A percentile compares a stretch with the other conserved stretches of the same genome.
phyloP scores from a whole-genome alignment of 169 alveolate genomes.

The Babesia ovis region DNA sequence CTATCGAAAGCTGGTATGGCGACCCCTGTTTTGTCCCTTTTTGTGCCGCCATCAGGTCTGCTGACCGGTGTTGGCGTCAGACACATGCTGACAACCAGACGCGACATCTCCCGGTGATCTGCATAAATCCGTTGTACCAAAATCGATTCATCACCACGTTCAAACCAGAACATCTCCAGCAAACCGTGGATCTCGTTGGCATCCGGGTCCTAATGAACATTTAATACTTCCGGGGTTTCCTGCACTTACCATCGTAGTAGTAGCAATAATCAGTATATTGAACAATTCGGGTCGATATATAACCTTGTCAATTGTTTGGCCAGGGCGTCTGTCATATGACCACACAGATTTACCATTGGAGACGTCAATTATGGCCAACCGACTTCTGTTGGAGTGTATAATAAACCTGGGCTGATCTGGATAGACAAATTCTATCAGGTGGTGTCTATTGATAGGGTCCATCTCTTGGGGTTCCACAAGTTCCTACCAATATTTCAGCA shows the following conservation, averaged over 20 bases:
- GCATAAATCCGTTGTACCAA: slow-evolving; percentile 6
- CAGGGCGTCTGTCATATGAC: slow-evolving; percentile 22
- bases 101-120: slow-evolving; percentile 17
- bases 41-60: background rate
- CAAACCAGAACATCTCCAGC: slow-evolving; percentile 41
- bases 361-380: slow-evolving; percentile 12
- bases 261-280: slow-evolving; percentile 28
- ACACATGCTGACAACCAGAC: slow-evolving; percentile 36
- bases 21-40: background rate
- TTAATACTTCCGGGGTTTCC: too few relatives aligned
- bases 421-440: slow-evolving; percentile 11
- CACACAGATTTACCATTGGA: slow-evolving; percentile 5
- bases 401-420: slow-evolving; percentile 32
- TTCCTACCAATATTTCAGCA: background rate
- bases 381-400: slow-evolving; percentile 8
- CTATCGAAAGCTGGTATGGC: background rate
- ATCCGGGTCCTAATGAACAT: background rate
- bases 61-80: slow-evolving; percentile 34
- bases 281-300: slow-evolving; percentile 19
- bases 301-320: slow-evolving; percentile 26
- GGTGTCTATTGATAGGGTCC: background rate
- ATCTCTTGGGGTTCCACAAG: background rate
- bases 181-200: slow-evolving; percentile 14
- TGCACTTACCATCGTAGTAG: slow-evolving; percentile 20
- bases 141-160: background rate